Conservation (phyloP, 192 early-diverging fungal species). For the Gryganskiella cystojenkinii region DNA sequence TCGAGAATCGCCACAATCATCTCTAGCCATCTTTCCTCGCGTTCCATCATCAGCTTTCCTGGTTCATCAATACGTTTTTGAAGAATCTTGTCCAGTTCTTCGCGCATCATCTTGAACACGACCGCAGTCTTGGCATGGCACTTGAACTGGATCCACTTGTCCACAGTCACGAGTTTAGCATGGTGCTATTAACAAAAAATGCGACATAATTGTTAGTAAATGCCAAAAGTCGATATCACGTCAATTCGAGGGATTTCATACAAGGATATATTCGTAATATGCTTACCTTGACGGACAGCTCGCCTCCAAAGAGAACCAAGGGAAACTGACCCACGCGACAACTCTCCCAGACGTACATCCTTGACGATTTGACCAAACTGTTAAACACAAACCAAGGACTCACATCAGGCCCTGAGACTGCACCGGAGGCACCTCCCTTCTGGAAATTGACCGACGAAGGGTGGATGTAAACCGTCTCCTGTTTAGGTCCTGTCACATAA, state of each 20-base stretch:
- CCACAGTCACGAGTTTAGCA: conserved; percentile 51
- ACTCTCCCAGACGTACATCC: conserved; percentile 65
- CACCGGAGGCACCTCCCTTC: conserved; percentile 23
- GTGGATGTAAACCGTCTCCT: conserved; percentile 75
- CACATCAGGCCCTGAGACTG: conserved; percentile 17
- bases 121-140: conserved; percentile 64
- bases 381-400: conserved; percentile 62
- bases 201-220: conserved; percentile 6
- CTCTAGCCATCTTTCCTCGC: conserved; percentile 44
- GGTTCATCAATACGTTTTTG: conserved; percentile 51
- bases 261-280: background rate
- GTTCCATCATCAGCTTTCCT: conserved; percentile 33
- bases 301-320: conserved; percentile 61
- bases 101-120: conserved; percentile 62
- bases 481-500: conserved; percentile 56
- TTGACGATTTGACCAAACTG: conserved; percentile 59
- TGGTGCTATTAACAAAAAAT: conserved; percentile 47
- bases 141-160: conserved; percentile 64
- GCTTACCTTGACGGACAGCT: conserved; percentile 59
- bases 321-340: conserved; percentile 54
- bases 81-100: conserved; percentile 55
- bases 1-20: conserved; percentile 50
- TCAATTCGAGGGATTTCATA: background rate
- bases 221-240: background rate
- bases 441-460: conserved; percentile 80